Evolutionary conservation across 345 rosid species (phyloP), one percentile per base, ranked within the genome.

Genomic region (Fremontodendron californicum): DNA sequence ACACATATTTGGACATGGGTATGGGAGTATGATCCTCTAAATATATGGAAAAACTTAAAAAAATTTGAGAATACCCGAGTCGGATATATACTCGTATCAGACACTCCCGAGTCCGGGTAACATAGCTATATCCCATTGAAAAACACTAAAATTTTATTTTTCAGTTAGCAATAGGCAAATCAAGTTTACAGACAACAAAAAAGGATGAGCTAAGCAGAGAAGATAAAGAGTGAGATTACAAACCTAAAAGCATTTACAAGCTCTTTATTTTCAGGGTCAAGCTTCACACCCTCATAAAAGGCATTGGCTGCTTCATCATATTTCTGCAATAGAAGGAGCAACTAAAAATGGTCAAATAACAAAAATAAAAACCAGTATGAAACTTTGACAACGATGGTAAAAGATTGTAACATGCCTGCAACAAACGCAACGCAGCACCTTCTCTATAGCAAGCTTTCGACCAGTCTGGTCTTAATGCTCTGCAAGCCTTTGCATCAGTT

Each of bases 391-490:
- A 60, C 21, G 16, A 46, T 15, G 39, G n/a, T 71, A 60, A 18
- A 48, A 45, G 23, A 48, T 33, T 57, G 75, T 35, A 43, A 62
- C 77, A 79, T 83, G 77, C 95, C 96, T 90, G 88, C 80, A 90
- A 84, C 63, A 89, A 81, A 7, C 88, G 90, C 75, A 95, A 87
- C 81, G 99, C 97, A 76, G 96, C 92, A 11, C 99, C 99, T 88
- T 93, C 99, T 77, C 97, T 87, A 79, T 87, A 95, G 83, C 97
- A 95, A 58, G 87, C 97, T 86, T 95, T 93, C 43, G 96, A 79
- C 98, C 98, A 93, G 72, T 92, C 91, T 0, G 96, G 92, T 82
- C 84, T 89, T 62, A 92, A 77, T 81, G 81, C 87, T 86, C 90
- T 88, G 77, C 96, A 95, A 29, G 83, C 84, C 87, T 81, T 89